These are phyloP conservation scores for Fraxinus latifolia DNA, from an alignment of 305 asterid genomes.

Conservation along the genomic window DNA sequence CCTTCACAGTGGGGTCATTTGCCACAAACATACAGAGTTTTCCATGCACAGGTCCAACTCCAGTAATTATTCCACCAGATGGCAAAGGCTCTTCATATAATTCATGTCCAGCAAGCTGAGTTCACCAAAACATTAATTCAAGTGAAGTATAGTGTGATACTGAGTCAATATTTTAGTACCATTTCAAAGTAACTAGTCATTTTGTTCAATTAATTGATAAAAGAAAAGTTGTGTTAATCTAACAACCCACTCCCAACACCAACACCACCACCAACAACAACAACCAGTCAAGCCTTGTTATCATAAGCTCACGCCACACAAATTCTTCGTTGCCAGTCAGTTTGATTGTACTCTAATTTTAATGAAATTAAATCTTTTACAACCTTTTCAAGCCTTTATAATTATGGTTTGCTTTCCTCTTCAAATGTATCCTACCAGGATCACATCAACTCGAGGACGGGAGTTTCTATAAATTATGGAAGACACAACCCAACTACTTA, in stretches of 20 bases:
- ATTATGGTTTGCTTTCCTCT: neutral
- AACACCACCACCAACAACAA: neutral
- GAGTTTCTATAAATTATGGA: neutral
- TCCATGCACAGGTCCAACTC: constrained; percentile 86
- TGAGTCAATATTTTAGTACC: constrained; percentile 1
- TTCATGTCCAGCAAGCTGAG: constrained; percentile 90
- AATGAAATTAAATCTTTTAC: neutral
- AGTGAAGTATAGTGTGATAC: constrained; percentile 6
- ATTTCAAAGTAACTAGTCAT: neutral
- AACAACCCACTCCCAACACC: neutral
- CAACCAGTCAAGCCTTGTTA: neutral
- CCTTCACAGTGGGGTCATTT: constrained; percentile 93
- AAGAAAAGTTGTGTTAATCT: constrained; percentile 1
- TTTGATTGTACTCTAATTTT: neutral
- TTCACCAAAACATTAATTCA: constrained; percentile 24
- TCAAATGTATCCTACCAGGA: neutral
- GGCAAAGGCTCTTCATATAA: constrained; percentile 73
- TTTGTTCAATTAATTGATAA: neutral
- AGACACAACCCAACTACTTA: neutral
- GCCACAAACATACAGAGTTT: constrained; percentile 91
- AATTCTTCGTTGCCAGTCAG: neutral
- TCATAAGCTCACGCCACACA: neutral
- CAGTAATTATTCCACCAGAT: constrained; percentile 89
- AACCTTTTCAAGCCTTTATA: neutral
- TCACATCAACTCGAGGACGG: neutral